A percentile compares a stretch with the other conserved stretches of the same genome.
These are phyloP conservation scores for Flueggea neowawraea DNA, from an alignment of 441 rosid genomes.

Conservation along the genomic window DNA sequence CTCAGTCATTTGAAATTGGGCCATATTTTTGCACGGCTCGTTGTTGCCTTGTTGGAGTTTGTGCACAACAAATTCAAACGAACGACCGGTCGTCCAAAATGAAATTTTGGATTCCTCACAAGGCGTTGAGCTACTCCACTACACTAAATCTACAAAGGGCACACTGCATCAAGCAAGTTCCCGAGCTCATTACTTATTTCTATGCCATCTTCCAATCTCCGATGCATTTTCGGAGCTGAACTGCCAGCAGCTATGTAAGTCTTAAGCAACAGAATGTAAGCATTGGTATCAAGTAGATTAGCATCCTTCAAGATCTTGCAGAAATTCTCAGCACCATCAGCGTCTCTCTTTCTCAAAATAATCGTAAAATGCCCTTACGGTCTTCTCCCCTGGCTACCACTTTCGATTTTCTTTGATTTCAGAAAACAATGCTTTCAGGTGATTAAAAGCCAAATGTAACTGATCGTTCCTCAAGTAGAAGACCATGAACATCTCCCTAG, in stretches of 20 bases:
- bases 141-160: too few relatives aligned
- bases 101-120: too few relatives aligned
- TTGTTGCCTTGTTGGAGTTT: too few relatives aligned
- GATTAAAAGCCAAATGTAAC: constrained; percentile 46
- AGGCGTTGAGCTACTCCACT: too few relatives aligned
- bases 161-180: constrained; percentile 45
- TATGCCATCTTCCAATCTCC: constrained; percentile 37
- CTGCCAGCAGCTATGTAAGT: constrained; percentile 56
- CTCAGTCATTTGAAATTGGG: too few relatives aligned
- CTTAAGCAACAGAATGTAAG: constrained; percentile 35
- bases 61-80: too few relatives aligned
- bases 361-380: constrained; percentile 32
- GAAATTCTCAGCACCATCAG: constrained; percentile 52
- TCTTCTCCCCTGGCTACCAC: constrained; percentile 48
- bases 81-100: too few relatives aligned
- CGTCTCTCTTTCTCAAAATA: constrained; percentile 44
- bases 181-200: too few relatives aligned
- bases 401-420: constrained; percentile 16
- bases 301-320: constrained; percentile 39
- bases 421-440: constrained; percentile 45
- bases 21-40: too few relatives aligned
- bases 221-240: constrained; percentile 43
- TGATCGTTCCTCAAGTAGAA: constrained; percentile 41
- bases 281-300: constrained; percentile 28
- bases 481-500: constrained; percentile 54